Conservation (phyloP, 106 monocot species). For the Allium sativum region DNA sequence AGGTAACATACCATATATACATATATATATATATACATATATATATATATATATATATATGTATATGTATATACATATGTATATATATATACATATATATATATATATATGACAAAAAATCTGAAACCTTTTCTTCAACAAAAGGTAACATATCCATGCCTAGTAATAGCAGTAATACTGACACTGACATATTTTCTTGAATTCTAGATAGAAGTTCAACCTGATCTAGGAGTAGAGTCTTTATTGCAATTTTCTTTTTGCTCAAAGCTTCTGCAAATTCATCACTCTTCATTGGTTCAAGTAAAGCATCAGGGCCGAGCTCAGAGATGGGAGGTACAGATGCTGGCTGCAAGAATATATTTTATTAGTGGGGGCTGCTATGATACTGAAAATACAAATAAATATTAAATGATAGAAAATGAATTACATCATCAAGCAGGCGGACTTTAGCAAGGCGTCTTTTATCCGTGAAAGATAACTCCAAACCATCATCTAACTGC, state of each 20-base stretch:
- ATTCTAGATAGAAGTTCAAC: slow-evolving; percentile 12
- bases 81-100: no score
- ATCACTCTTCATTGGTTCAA: slow-evolving; percentile 58
- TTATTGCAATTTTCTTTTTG: slow-evolving; percentile 64
- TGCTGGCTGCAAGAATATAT: slow-evolving; percentile 43
- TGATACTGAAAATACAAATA: neutral
- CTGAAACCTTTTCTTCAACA: no score
- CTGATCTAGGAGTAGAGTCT: slow-evolving; percentile 91
- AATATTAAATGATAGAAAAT: slow-evolving; percentile 2
- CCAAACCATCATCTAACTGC: slow-evolving; percentile 91
- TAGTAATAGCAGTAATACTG: no score
- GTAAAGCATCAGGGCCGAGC: slow-evolving; percentile 88
- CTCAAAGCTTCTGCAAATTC: slow-evolving; percentile 55
- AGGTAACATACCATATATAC: no score
- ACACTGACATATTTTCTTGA: no score
- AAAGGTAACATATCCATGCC: no score
- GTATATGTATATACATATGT: no score
- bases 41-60: no score
- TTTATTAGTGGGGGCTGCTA: neutral
- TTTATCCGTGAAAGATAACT: slow-evolving; percentile 96
- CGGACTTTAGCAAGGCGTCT: slow-evolving; percentile 93
- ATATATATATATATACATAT: no score
- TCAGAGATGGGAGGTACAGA: slow-evolving; percentile 82
- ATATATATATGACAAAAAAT: no score
- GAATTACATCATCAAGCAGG: slow-evolving; percentile 71